Evolutionary conservation across 2,329 filamentous ascomycete species (phyloP).

Genomic region (Apiospora hydei): DNA sequence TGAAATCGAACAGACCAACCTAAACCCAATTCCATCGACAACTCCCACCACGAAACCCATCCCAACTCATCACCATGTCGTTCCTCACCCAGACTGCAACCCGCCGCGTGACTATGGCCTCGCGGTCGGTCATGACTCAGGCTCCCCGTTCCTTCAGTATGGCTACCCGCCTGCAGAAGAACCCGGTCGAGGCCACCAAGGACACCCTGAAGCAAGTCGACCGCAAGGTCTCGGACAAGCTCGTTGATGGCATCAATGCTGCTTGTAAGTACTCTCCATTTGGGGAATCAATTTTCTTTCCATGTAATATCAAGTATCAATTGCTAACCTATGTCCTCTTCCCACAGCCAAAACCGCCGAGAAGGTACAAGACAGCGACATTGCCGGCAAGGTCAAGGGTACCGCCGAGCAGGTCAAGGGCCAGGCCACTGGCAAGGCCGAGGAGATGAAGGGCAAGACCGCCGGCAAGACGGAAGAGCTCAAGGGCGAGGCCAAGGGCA

Average conservation of each 20-base stretch:
- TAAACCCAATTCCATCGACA: background rate
- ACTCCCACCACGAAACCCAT: background rate
- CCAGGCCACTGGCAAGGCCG: slow-evolving; percentile 38
- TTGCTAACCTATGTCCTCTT: slow-evolving; percentile 27
- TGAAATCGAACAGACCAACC: background rate
- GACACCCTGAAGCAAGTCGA: slow-evolving; percentile 67
- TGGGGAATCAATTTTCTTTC: background rate
- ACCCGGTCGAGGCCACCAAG: slow-evolving; percentile 62
- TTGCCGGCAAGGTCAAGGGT: slow-evolving; percentile 45
- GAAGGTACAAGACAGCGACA: slow-evolving; percentile 57
- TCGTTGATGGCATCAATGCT: slow-evolving; percentile 67
- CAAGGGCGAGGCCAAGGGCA: slow-evolving; percentile 47
- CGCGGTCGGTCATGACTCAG: slow-evolving; percentile 47
- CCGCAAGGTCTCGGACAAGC: slow-evolving; percentile 64
- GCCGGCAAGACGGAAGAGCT: slow-evolving; percentile 36
- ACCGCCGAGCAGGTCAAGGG: slow-evolving; percentile 42
- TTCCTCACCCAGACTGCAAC: slow-evolving; percentile 56
- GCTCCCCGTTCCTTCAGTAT: slow-evolving; percentile 60
- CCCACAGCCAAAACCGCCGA: slow-evolving; percentile 45
- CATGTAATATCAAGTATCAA: too few relatives aligned
- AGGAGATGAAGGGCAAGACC: slow-evolving; percentile 31
- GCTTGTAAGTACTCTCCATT: slow-evolving; percentile 54
- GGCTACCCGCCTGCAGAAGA: slow-evolving; percentile 53
- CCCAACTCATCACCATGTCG: slow-evolving; percentile 53
- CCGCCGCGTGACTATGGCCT: slow-evolving; percentile 51